Conservation (phyloP, 2,329 filamentous ascomycete genomes). For the Fusarium pininemorale region DNA sequence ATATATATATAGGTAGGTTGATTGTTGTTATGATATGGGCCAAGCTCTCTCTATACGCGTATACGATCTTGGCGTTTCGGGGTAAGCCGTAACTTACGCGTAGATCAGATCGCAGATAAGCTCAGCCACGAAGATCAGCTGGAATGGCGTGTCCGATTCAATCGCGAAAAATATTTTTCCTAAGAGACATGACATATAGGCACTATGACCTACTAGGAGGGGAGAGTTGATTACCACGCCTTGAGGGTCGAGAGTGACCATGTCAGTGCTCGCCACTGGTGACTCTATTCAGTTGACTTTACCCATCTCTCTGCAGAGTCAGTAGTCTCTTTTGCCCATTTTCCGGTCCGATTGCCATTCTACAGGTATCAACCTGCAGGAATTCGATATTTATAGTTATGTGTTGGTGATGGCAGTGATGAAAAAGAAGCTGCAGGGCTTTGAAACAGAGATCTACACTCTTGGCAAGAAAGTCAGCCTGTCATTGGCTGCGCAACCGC, state of each 20-base stretch:
- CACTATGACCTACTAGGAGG: neutral
- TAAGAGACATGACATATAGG: neutral
- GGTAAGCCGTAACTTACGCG: neutral
- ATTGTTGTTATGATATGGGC: no score
- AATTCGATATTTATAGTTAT: no score
- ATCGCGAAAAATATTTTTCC: neutral
- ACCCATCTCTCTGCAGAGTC: neutral
- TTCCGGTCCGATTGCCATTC: fast-evolving
- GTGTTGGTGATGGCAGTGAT: neutral
- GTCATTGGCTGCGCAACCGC: neutral
- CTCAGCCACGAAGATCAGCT: neutral
- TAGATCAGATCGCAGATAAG: neutral
- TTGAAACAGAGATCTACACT: neutral
- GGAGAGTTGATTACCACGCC: fast-evolving
- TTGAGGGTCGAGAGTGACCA: neutral
- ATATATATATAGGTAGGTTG: neutral
- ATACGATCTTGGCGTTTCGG: neutral
- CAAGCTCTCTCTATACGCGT: neutral
- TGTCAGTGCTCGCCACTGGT: no score
- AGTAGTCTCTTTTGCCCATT: neutral
- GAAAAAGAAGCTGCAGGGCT: no score
- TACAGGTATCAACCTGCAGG: fast-evolving
- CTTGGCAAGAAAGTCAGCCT: no score
- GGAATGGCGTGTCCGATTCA: fast-evolving
- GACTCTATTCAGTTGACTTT: no score